A percentile compares a stretch with the other conserved stretches of the same genome.
Evolutionary conservation across 352 stramenopile genomes (phyloP).

Genomic region (Phytophthora fragariae): DNA sequence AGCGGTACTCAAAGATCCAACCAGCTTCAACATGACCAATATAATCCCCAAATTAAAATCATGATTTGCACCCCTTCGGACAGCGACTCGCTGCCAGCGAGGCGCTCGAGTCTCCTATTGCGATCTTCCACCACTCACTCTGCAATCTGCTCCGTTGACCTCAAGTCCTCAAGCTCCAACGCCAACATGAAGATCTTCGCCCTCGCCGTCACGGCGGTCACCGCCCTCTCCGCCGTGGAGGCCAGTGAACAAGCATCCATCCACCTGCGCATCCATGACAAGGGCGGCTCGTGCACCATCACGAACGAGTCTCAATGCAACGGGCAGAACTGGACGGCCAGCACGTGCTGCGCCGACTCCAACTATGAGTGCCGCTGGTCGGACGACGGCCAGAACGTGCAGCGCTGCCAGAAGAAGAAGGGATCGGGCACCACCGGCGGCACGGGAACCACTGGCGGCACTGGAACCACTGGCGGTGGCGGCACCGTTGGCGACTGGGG

Average conservation of each 20-base stretch:
- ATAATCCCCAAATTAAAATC: not conserved
- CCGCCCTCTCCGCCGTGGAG: constrained; percentile 10
- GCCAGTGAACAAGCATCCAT: constrained; percentile 17
- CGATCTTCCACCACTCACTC: constrained; percentile 19
- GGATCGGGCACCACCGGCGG: not conserved
- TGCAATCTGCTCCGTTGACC: constrained; percentile 15
- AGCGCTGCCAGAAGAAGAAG: constrained; percentile 40
- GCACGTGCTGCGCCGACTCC: constrained; percentile 42
- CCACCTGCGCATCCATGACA: constrained; percentile 28
- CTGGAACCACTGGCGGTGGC: constrained; percentile 1
- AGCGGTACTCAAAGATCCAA: not conserved
- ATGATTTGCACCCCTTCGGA: constrained; percentile 11
- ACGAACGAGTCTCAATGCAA: constrained; percentile 45
- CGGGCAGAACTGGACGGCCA: constrained; percentile 46
- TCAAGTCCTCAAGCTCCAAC: constrained; percentile 13
- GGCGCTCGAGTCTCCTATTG: not conserved
- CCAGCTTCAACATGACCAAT: constrained; percentile 8
- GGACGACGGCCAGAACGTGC: constrained; percentile 42
- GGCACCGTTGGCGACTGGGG: constrained; percentile 29
- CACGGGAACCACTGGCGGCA: constrained; percentile 11
- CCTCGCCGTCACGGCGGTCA: constrained; percentile 2
- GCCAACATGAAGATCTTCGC: constrained; percentile 26
- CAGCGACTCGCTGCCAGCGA: not conserved
- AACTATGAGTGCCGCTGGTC: constrained; percentile 48
- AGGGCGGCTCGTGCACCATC: constrained; percentile 37